Conservation (phyloP, 2,329 filamentous ascomycete species). For the Aspergillus sp. region DNA sequence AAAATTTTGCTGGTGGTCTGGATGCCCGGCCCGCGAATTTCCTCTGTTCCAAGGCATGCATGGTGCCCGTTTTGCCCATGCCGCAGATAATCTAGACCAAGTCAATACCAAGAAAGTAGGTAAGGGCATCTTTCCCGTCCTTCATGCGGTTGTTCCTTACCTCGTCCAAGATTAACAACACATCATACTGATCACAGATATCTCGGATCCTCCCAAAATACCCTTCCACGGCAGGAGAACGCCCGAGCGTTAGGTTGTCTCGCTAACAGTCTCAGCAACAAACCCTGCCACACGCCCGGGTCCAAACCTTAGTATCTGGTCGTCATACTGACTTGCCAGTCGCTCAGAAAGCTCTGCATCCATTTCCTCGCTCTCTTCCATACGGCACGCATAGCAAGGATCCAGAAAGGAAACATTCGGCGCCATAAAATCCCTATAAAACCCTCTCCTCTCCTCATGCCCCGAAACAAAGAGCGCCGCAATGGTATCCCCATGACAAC, state of each 20-base stretch:
- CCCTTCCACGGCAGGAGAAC: neutral
- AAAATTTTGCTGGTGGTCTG: neutral
- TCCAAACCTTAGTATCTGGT: neutral
- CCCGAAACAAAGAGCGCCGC: neutral
- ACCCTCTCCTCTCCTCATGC: neutral
- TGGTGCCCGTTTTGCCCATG: neutral
- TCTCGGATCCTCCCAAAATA: neutral
- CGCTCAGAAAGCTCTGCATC: neutral
- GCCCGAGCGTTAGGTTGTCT: neutral
- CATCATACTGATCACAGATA: neutral
- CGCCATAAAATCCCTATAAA: neutral
- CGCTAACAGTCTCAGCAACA: neutral
- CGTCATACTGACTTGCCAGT: neutral
- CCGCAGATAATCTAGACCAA: neutral
- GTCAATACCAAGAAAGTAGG: neutral
- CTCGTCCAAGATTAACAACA: neutral
- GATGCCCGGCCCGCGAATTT: too few relatives aligned
- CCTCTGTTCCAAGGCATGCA: neutral
- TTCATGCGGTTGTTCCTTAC: neutral
- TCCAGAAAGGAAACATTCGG: neutral
- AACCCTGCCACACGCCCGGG: neutral
- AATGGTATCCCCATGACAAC: neutral
- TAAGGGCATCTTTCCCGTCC: too few relatives aligned
- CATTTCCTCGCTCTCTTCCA: too few relatives aligned
- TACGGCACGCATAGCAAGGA: neutral